phyloP scores from a whole-genome alignment of 306 rosid genomes.

The Cicer arietinum region DNA sequence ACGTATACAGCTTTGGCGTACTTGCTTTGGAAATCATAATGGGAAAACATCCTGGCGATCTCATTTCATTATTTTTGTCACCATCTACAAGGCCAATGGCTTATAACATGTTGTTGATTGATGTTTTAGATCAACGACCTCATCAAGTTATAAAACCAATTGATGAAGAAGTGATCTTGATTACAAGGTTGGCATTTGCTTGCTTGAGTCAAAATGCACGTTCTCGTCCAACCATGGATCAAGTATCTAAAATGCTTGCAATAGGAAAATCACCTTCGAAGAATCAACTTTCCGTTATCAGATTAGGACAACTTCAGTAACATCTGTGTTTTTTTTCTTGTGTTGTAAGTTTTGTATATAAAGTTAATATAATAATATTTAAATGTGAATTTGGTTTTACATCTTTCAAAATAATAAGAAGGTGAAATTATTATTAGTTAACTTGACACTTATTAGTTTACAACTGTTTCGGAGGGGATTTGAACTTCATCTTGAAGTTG shows the following conservation, averaged over 20 bases:
- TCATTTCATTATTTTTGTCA: constrained; percentile 33
- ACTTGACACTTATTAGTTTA: no score
- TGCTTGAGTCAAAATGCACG: constrained; percentile 31
- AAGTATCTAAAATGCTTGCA: constrained; percentile 33
- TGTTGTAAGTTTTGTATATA: background rate
- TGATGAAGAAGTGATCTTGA: constrained; percentile 22
- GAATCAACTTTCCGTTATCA: background rate
- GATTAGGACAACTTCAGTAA: constrained; percentile 41
- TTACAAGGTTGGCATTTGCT: constrained; percentile 38
- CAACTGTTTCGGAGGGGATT: no score
- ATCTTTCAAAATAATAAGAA: no score
- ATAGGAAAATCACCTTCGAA: constrained; percentile 11
- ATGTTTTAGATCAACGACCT: constrained; percentile 35
- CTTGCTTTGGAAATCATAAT: constrained; percentile 39
- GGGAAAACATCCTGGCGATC: constrained; percentile 44
- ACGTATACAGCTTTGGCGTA: constrained; percentile 43
- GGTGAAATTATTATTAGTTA: no score
- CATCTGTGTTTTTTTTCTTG: background rate
- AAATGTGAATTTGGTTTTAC: no score
- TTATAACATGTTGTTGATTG: constrained; percentile 11
- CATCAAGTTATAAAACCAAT: background rate
- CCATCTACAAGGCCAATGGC: constrained; percentile 27
- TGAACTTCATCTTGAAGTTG: no score
- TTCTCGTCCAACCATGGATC: constrained; percentile 44
- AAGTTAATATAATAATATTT: background rate